These are phyloP conservation scores for Ceratobasidium theobromae DNA, from an alignment of 1,284 basidiomycete genomes.

Conservation along the genomic window DNA sequence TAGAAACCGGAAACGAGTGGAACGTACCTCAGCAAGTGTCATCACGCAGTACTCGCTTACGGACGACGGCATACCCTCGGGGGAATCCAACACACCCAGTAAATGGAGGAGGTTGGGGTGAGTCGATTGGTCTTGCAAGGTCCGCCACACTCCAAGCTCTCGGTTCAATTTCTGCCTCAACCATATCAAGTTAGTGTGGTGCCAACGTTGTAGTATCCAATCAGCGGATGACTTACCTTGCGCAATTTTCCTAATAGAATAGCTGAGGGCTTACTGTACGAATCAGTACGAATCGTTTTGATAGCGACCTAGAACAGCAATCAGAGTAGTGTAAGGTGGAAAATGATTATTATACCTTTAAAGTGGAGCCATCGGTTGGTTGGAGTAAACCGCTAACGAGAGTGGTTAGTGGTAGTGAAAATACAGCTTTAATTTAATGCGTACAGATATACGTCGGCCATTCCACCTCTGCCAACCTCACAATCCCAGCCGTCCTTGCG, in stretches of 20 bases:
- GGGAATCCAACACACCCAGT: conserved; percentile 9
- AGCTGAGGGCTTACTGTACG: not conserved
- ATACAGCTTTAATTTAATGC: not conserved
- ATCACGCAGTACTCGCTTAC: conserved; percentile 8
- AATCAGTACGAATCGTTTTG: not conserved
- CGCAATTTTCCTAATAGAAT: not conserved
- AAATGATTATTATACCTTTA: too few relatives aligned
- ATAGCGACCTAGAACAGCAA: not conserved
- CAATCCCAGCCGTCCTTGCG: not conserved
- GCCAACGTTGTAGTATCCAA: not conserved
- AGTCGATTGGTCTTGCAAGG: not conserved
- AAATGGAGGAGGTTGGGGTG: conserved; percentile 15
- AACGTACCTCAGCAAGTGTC: not conserved
- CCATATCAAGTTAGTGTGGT: not conserved
- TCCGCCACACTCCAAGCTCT: conserved; percentile 17
- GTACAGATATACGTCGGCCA: conserved; percentile 6
- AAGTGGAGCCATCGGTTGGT: not conserved
- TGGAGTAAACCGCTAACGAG: not conserved
- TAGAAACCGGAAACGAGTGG: not conserved
- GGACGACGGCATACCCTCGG: conserved; percentile 6
- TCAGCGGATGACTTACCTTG: not conserved
- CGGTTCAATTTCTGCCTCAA: not conserved
- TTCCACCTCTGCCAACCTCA: not conserved
- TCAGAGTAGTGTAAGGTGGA: not conserved
- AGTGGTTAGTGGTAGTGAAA: not conserved